Base-by-base conservation (phyloP, 2,329 filamentous ascomycete genomes). In the Biscogniauxia mediterranea region DNA sequence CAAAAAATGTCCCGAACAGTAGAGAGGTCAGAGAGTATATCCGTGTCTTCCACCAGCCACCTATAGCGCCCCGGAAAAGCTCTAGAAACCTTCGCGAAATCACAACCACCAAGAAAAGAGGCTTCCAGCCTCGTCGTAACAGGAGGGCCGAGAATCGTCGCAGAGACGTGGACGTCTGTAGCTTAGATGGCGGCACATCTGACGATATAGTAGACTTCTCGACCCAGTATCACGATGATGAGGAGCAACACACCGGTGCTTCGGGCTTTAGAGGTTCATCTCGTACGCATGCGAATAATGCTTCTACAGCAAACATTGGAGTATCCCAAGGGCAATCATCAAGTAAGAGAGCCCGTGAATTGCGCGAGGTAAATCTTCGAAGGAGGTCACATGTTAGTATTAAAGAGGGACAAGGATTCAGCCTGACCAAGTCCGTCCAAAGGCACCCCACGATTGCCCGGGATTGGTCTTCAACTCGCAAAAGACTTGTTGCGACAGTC, bases 401-500 rank as follows among this genome's bases (percentile, higher is more conserved):
- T 11, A 75, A 73, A 52, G 81, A 80, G 52, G 74, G 76, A 8
- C 77, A 81, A 63, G 78, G 75, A 1, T 85, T 86, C 73, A 85
- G 78, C 64, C 73, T 86, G 57, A 75, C 79, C 52, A 80, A 78
- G 63, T 82, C 82, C 6, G 83, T 88, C 66, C 84, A 81, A 63
- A 80, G 84, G 25, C 84, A 88, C 61, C 86, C 88, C 0, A 86
- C 86, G 0, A 86, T 92, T 68, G 89, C 90, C 28, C 83, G 90
- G 70, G 89, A 93, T 68, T 94, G 85, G 91, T 85, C 84, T 13
- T 79, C 81, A 7, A 72, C 76, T 20, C 85, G 89, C 65, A 94
- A 93, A 74, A 79, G 89, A 61, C 85, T 90, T 62, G 83, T 86
- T 23, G 90, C 91, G 3, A 75, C 81, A 3, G 84, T 92, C 61